These are phyloP conservation scores for Spinellus fusiger DNA, from an alignment of 192 early-diverging fungal species.

Conservation along the genomic window DNA sequence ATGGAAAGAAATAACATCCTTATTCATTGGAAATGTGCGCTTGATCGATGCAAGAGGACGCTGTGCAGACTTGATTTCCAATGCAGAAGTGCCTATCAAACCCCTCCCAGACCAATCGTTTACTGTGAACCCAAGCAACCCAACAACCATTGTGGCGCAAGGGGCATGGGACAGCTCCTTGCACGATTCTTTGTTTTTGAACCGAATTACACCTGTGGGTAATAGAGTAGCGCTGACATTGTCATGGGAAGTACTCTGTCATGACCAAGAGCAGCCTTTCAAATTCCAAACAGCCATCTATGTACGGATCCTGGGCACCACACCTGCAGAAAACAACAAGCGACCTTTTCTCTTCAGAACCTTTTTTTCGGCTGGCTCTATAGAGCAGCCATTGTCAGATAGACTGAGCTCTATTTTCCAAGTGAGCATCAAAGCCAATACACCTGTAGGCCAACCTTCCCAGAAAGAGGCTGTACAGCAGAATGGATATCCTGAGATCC, in stretches of 20 bases:
- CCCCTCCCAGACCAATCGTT: constrained; percentile 40
- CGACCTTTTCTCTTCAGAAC: not conserved
- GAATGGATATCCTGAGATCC: not conserved
- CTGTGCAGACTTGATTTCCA: constrained; percentile 40
- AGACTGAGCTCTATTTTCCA: not conserved
- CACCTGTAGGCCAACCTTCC: not conserved
- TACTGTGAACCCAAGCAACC: constrained; percentile 42
- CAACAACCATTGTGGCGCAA: constrained; percentile 42
- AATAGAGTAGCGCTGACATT: constrained; percentile 54
- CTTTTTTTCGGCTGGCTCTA: not conserved
- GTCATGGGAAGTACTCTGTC: constrained; percentile 47
- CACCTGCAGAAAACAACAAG: not conserved
- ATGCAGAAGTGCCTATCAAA: constrained; percentile 37
- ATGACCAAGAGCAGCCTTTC: constrained; percentile 46
- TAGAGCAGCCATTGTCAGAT: not conserved
- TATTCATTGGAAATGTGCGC: constrained; percentile 41
- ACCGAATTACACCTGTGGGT: constrained; percentile 50
- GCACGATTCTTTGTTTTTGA: constrained; percentile 59
- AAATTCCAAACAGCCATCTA: constrained; percentile 51
- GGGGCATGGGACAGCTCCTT: constrained; percentile 75
- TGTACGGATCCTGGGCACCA: constrained; percentile 37
- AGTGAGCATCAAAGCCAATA: not conserved
- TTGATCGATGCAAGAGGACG: constrained; percentile 54
- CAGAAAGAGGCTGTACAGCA: not conserved
- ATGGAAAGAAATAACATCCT: constrained; percentile 34